Evolutionary conservation across 2,329 filamentous ascomycete species (phyloP).

Genomic region (Xylariaceae sp.): DNA sequence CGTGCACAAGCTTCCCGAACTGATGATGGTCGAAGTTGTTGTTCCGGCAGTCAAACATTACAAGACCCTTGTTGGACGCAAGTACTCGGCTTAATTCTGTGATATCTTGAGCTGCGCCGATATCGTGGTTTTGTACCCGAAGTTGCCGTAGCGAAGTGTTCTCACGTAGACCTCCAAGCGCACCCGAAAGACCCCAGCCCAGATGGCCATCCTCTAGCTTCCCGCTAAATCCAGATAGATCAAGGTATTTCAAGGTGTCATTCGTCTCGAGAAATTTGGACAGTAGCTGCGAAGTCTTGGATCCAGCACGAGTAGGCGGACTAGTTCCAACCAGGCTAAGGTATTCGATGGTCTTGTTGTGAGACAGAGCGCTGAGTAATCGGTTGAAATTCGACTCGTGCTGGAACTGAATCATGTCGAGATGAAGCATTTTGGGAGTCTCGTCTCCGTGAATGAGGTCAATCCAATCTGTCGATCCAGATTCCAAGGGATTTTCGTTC

Average conservation of each 20-base stretch:
- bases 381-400: constrained; percentile 47
- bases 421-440: constrained; percentile 45
- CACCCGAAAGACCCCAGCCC: constrained; percentile 47
- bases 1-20: constrained; percentile 23
- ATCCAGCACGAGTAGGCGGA: constrained; percentile 41
- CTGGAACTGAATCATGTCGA: constrained; percentile 56
- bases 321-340: constrained; percentile 53
- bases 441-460: constrained; percentile 42
- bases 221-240: constrained; percentile 53
- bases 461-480: constrained; percentile 46
- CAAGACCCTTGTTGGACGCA: constrained; percentile 42
- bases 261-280: constrained; percentile 50
- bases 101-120: constrained; percentile 35
- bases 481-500: constrained; percentile 49
- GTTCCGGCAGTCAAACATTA: constrained; percentile 50
- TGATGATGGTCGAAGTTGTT: constrained; percentile 46
- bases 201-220: constrained; percentile 55
- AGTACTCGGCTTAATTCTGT: constrained; percentile 45
- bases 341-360: constrained; percentile 46
- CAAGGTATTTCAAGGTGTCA: constrained; percentile 46
- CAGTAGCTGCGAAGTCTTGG: constrained; percentile 43
- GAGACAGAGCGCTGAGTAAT: constrained; percentile 44
- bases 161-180: constrained; percentile 42
- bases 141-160: constrained; percentile 45
- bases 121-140: constrained; percentile 53